Percentiles rank a stretch among this genome's conserved stretches.
Evolutionary conservation across 257 asterid species (phyloP).

Genomic region (Capsicum pubescens): DNA sequence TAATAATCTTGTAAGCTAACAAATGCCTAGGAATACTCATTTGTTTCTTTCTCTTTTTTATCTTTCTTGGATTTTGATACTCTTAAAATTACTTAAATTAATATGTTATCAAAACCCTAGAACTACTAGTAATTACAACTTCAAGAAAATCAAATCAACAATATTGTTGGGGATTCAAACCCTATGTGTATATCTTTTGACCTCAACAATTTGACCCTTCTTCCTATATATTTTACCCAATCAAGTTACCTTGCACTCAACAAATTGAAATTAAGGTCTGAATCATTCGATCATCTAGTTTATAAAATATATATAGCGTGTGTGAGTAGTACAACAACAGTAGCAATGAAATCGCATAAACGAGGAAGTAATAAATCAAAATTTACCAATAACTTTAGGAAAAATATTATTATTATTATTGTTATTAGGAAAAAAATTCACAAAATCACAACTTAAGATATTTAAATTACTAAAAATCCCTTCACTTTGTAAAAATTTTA

Average conservation of each 20-base stretch:
- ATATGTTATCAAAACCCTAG: slow-evolving; percentile 20
- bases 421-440: too few relatives aligned
- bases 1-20: slow-evolving; percentile 23
- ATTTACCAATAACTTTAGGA: too few relatives aligned
- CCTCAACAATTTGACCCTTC: slow-evolving; percentile 26
- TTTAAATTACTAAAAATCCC: too few relatives aligned
- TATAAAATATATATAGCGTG: too few relatives aligned
- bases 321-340: too few relatives aligned
- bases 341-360: too few relatives aligned
- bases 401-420: too few relatives aligned
- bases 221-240: slow-evolving; percentile 28
- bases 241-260: neutral
- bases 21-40: slow-evolving; percentile 42
- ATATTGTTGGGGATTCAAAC: slow-evolving; percentile 38
- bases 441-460: too few relatives aligned
- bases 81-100: neutral
- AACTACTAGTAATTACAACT: slow-evolving; percentile 24
- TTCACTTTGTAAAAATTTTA: too few relatives aligned
- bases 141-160: slow-evolving; percentile 23
- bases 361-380: too few relatives aligned
- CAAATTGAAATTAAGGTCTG: neutral
- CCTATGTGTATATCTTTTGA: slow-evolving; percentile 34
- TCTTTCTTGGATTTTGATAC: slow-evolving; percentile 29
- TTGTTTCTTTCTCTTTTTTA: slow-evolving; percentile 34
- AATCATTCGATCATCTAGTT: too few relatives aligned